Evolutionary conservation across 2,329 filamentous ascomycete genomes (phyloP).

Genomic region (Aspergillus aculeatus): DNA sequence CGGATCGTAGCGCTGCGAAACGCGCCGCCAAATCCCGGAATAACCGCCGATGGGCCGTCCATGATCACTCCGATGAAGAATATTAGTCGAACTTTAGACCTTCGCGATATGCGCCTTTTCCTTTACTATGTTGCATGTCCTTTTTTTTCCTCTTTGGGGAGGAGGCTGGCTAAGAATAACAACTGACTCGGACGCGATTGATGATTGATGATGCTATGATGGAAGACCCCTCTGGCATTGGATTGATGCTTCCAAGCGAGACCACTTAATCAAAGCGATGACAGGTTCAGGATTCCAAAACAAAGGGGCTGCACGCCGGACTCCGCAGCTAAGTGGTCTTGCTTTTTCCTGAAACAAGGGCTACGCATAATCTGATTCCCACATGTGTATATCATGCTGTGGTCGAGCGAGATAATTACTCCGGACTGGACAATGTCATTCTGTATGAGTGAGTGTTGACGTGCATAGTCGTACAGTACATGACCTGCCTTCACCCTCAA

Average conservation of each 20-base stretch:
- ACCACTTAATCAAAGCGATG: conserved; percentile 1
- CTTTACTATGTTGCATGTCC: too few species aligned
- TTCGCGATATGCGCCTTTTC: background rate
- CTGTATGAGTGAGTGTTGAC: background rate
- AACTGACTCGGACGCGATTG: conserved; percentile 2
- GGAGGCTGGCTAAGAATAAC: background rate
- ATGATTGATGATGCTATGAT: background rate
- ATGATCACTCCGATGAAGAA: conserved; percentile 25
- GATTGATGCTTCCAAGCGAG: background rate
- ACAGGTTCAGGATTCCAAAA: conserved; percentile 1
- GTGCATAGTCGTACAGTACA: background rate
- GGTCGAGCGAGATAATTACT: background rate
- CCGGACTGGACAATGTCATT: background rate
- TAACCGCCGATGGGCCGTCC: conserved; percentile 29
- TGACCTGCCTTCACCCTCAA: background rate
- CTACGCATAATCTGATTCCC: conserved; percentile 4
- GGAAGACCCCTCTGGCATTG: background rate
- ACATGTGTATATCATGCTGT: background rate
- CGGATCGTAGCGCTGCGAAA: conserved; percentile 28
- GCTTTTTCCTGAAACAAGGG: conserved; percentile 6
- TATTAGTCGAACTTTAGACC: background rate
- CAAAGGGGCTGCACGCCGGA: background rate
- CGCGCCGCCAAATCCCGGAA: conserved; percentile 30
- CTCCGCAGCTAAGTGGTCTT: background rate
- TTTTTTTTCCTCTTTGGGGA: too few species aligned